Evolutionary conservation across 495 filamentous ascomycete genomes (phyloP).

Genomic region (Letharia lupina): DNA sequence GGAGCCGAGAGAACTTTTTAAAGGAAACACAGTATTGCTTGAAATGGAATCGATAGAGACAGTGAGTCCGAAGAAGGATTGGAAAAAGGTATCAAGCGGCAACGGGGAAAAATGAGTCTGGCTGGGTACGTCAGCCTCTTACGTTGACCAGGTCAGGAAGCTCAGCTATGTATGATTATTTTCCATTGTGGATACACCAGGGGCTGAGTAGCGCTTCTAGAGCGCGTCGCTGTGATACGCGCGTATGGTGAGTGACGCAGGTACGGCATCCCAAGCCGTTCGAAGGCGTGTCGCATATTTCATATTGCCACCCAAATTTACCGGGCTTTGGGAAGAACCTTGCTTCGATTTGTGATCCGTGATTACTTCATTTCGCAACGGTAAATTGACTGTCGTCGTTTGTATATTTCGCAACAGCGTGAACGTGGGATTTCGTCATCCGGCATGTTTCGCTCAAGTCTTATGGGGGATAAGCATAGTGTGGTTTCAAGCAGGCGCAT

Average conservation of each 20-base stretch:
- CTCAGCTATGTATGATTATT: neutral
- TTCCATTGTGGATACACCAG: neutral
- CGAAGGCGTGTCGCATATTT: neutral
- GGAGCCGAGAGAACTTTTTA: neutral
- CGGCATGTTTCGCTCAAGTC: neutral
- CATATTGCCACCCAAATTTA: neutral
- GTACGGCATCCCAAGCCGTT: neutral
- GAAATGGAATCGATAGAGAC: neutral
- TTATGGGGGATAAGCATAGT: neutral
- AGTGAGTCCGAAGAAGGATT: neutral
- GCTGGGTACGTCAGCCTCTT: neutral
- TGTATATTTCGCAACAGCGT: neutral
- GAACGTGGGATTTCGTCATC: neutral
- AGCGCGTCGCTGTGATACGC: neutral
- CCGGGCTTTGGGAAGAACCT: neutral
- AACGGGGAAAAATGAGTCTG: neutral
- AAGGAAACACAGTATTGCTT: neutral
- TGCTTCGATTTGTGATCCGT: neutral
- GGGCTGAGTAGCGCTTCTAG: neutral
- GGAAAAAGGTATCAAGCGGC: neutral
- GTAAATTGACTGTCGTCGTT: neutral
- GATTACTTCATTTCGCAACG: neutral
- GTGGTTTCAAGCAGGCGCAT: neutral
- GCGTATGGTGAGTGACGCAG: constrained; percentile 1
- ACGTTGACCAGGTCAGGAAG: neutral